A percentile compares a stretch with the other conserved stretches of the same genome.
These are phyloP conservation scores for Nepenthes alata DNA, from an alignment of 179 eudicot species.

Conservation along the genomic window DNA sequence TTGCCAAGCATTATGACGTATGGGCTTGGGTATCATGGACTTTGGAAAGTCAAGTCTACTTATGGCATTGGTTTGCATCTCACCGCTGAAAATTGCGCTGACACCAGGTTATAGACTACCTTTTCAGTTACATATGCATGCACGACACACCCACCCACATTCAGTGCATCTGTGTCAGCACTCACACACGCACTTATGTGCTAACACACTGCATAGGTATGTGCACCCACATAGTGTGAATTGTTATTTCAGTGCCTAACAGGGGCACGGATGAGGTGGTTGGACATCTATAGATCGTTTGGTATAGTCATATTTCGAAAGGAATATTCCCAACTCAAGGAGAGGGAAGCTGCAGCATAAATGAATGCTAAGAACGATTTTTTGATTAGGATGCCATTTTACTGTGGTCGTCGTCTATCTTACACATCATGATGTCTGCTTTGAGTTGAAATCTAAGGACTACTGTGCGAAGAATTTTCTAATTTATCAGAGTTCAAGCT, in stretches of 20 bases:
- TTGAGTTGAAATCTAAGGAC: background rate
- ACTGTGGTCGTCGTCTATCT: background rate
- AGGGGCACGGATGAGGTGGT: too few relatives aligned
- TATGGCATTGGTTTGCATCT: conserved; percentile 76
- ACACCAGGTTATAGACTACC: conserved; percentile 41
- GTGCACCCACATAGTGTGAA: background rate
- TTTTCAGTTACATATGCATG: conserved; percentile 4
- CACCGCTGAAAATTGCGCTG: conserved; percentile 42
- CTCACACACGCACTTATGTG: background rate
- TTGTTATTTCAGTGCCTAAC: too few relatives aligned
- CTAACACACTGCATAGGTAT: background rate
- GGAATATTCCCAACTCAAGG: too few relatives aligned
- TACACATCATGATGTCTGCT: background rate
- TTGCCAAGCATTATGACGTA: conserved; percentile 35
- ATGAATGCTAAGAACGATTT: too few relatives aligned
- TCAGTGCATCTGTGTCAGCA: background rate
- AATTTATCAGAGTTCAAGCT: background rate
- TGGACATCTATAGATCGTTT: too few relatives aligned
- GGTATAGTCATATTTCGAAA: too few relatives aligned
- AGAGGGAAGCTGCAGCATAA: too few relatives aligned
- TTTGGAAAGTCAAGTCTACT: conserved; percentile 27
- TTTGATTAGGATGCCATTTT: too few relatives aligned
- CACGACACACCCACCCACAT: background rate
- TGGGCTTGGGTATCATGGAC: conserved; percentile 34
- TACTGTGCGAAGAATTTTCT: background rate